A percentile compares a stretch with the other conserved stretches of the same genome.
Conservation (phyloP, 345 rosid genomes). For the Reutealis trisperma region DNA sequence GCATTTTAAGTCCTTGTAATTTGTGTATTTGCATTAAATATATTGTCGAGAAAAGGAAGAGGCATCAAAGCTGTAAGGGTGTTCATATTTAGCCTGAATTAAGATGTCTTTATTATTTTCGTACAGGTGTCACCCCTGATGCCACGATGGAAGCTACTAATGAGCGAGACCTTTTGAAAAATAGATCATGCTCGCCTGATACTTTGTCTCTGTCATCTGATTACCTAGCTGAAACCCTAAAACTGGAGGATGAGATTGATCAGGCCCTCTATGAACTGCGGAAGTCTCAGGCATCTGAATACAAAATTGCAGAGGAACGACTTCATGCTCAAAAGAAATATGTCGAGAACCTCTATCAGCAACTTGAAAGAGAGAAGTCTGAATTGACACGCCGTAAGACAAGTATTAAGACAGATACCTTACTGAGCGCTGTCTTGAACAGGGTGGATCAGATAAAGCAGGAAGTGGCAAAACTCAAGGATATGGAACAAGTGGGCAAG, state of each 20-base stretch:
- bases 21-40: not conserved
- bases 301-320: constrained; percentile 57
- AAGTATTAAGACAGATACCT: constrained; percentile 34
- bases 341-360: constrained; percentile 55
- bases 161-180: constrained; percentile 31
- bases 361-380: constrained; percentile 67
- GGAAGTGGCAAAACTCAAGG: constrained; percentile 55
- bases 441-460: constrained; percentile 59
- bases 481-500: constrained; percentile 69
- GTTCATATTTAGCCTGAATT: not conserved
- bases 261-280: constrained; percentile 56
- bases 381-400: constrained; percentile 34
- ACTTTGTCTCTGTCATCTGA: constrained; percentile 41
- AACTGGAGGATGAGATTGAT: constrained; percentile 64
- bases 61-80: too few relatives aligned
- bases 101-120: constrained; percentile 8
- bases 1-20: not conserved
- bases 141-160: constrained; percentile 28
- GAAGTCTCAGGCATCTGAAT: constrained; percentile 64
- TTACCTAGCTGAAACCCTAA: constrained; percentile 43
- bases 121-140: constrained; percentile 39
- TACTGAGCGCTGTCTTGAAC: constrained; percentile 37
- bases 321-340: constrained; percentile 62
- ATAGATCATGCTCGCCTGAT: constrained; percentile 21
- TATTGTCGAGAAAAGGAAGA: not conserved